phyloP scores from a whole-genome alignment of 2,329 filamentous ascomycete species.

The Penicillium occitanis region DNA sequence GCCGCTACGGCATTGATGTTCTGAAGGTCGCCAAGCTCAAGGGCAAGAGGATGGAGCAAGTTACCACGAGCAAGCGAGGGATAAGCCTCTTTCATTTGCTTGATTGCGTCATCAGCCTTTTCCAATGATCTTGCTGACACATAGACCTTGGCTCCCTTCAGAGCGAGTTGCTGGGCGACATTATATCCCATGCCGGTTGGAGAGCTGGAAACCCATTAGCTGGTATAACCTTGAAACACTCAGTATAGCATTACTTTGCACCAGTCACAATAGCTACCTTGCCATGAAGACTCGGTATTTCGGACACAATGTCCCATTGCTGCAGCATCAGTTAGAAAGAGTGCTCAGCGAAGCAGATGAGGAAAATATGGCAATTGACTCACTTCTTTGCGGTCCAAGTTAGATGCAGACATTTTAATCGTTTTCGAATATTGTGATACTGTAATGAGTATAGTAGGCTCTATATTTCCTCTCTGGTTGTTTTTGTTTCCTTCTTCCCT shows the following conservation, averaged over 20 bases:
- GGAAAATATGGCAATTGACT: not conserved
- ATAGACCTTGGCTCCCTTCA: slow-evolving; percentile 18
- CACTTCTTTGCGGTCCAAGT: slow-evolving; percentile 2
- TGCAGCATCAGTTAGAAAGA: not conserved
- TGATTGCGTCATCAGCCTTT: slow-evolving; percentile 12
- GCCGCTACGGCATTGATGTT: slow-evolving; percentile 12
- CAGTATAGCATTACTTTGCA: slow-evolving; percentile 11
- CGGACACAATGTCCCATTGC: slow-evolving; percentile 16
- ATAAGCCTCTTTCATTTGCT: slow-evolving; percentile 12
- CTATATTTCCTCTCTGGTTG: not conserved
- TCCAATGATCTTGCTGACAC: slow-evolving; percentile 15
- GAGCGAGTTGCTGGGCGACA: slow-evolving; percentile 15
- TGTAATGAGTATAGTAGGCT: not conserved
- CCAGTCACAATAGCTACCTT: slow-evolving; percentile 16
- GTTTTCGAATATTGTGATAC: not conserved
- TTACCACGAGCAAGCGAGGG: slow-evolving; percentile 8
- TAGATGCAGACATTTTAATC: slow-evolving; percentile 5
- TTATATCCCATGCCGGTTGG: slow-evolving; percentile 15
- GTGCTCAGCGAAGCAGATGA: not conserved
- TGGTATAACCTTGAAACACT: not conserved
- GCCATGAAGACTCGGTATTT: slow-evolving; percentile 17
- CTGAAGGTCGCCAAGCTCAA: slow-evolving; percentile 15
- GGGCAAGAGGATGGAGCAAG: slow-evolving; percentile 10
- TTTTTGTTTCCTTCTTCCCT: not conserved
- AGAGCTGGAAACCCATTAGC: slow-evolving; percentile 2